Evolutionary conservation across 2,329 filamentous ascomycete genomes (phyloP), one percentile per base, ranked within the genome.

Genomic region (Lecanicillium sp.): DNA sequence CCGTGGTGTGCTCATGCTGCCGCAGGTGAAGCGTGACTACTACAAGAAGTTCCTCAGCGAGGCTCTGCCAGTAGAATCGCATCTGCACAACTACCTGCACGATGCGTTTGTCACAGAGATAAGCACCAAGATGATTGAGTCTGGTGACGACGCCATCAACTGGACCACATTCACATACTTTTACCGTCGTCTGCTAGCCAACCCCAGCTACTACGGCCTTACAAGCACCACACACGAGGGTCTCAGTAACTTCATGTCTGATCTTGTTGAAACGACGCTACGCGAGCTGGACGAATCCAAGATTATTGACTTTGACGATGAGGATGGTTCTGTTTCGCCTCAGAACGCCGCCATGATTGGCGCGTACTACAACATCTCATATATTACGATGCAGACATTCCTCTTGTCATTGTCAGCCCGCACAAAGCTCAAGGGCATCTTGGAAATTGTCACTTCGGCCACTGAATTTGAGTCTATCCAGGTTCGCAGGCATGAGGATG

Each of bases 111-210:
- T 98, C 32, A 89, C 90, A 0, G 92, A 98, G 62, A 88, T 97
- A 53, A 96, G 88, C 68, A 94, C 88, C 14, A 90, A 88, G 69
- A 94, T 89, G 59, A 92, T 98, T 44, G 80, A 87, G 52, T 95
- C 89, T 11, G 94, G 88, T 12, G 92, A 97, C 51, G 90, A 97
- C 64, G 92, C 90, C 10, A 89, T 98, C 49, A 94, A 95, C 63
- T 98, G 92, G 92, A 87, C 88, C 28, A 97, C 92, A 0, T 97
- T 96, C 58, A 96, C 90, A 10, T 98, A 95, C 67, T 96, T 97
- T 66, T 98, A 98, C 66, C 84, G 92, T 31, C 83, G 92, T 42
- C 74, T 98, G 28, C 74, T 97, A 27, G 89, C 90, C 20, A 98
- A 98, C 58, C 92, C 92, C 8, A 96, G 87, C 62, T 98, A 89